Percentiles rank a stretch among this genome's conserved stretches.
Conservation (phyloP, 306 rosid species). For the Quercus aquifolioides region DNA sequence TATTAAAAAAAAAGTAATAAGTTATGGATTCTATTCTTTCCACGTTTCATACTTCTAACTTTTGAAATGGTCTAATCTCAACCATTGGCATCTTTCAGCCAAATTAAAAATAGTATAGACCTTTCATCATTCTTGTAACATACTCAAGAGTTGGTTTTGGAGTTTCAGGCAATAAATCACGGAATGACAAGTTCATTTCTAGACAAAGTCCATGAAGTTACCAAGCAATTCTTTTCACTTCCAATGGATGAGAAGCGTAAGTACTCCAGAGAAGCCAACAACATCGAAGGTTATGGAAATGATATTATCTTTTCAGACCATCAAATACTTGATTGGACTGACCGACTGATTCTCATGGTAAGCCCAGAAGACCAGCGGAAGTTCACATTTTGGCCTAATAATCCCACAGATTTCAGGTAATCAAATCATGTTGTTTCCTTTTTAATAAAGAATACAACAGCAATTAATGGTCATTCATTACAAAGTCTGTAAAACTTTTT, state of each 20-base stretch:
- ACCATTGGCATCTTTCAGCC: no score
- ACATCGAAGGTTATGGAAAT: slow-evolving; percentile 57
- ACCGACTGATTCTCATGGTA: slow-evolving; percentile 46
- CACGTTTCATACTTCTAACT: no score
- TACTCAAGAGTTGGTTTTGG: no score
- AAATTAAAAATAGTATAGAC: no score
- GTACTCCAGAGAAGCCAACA: slow-evolving; percentile 26
- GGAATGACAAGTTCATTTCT: slow-evolving; percentile 32
- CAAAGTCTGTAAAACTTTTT: no score
- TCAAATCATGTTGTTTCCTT: background rate
- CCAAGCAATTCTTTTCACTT: slow-evolving; percentile 39
- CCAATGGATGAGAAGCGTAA: slow-evolving; percentile 47
- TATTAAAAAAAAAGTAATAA: no score
- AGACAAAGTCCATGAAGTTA: slow-evolving; percentile 26
- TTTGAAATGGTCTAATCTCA: no score
- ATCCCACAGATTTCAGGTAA: slow-evolving; percentile 52
- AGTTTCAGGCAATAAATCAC: slow-evolving; percentile 43
- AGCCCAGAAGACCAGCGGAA: slow-evolving; percentile 50
- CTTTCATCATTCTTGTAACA: no score
- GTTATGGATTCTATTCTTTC: no score
- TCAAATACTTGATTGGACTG: slow-evolving; percentile 71
- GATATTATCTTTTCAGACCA: slow-evolving; percentile 32
- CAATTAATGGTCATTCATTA: no score
- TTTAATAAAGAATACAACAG: no score
- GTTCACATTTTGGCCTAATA: slow-evolving; percentile 53